Evolutionary conservation across 352 stramenopile species (phyloP).

Genomic region (Elongisporangium prolatum): DNA sequence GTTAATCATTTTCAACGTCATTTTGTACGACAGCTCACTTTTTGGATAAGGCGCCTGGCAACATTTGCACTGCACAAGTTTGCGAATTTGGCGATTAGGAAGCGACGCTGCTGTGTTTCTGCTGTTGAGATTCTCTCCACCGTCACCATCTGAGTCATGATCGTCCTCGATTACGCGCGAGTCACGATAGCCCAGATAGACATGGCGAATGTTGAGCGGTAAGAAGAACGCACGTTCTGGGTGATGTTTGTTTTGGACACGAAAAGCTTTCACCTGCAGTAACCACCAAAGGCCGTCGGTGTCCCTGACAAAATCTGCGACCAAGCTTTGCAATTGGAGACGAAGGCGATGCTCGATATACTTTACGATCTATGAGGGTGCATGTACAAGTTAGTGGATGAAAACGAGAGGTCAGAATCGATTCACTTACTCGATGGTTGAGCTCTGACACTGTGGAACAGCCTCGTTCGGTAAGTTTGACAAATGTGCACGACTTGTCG

Average conservation of each 20-base stretch:
- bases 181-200: slow-evolving; percentile 63
- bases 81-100: slow-evolving; percentile 59
- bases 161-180: slow-evolving; percentile 59
- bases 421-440: slow-evolving; percentile 47
- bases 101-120: slow-evolving; percentile 18
- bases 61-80: slow-evolving; percentile 76
- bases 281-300: slow-evolving; percentile 65
- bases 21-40: slow-evolving; percentile 79
- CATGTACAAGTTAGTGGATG: background rate
- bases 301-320: slow-evolving; percentile 76
- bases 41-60: slow-evolving; percentile 69
- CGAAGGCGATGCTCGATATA: slow-evolving; percentile 63
- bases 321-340: slow-evolving; percentile 56
- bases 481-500: slow-evolving; percentile 69
- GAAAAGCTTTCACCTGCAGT: slow-evolving; percentile 77
- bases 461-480: slow-evolving; percentile 73
- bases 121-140: slow-evolving; percentile 6
- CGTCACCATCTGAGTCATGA: slow-evolving; percentile 45
- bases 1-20: slow-evolving; percentile 87
- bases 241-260: slow-evolving; percentile 32
- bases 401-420: background rate
- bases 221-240: slow-evolving; percentile 35
- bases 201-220: slow-evolving; percentile 28
- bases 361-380: slow-evolving; percentile 45
- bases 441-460: slow-evolving; percentile 64